Conservation (phyloP, 495 filamentous ascomycete species). For the Neurospora sp. region DNA sequence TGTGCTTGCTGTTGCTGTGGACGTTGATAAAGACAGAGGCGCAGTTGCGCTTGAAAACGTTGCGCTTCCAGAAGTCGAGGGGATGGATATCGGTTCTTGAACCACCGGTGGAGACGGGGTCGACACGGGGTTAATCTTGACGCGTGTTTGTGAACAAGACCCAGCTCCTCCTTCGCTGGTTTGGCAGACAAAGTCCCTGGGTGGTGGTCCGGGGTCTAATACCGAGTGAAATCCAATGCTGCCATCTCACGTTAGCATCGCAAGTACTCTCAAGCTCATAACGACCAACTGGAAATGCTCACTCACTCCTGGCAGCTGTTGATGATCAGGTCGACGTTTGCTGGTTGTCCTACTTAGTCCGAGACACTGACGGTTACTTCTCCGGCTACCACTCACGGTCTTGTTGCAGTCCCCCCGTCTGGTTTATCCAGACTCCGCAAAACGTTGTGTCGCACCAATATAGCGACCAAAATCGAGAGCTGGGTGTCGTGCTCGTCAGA, state of each 20-base stretch:
- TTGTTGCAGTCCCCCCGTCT: constrained; percentile 18
- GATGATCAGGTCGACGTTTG: constrained; percentile 36
- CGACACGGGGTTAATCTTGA: not conserved
- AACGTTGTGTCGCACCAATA: constrained; percentile 37
- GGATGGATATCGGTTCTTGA: not conserved
- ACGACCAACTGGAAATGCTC: not conserved
- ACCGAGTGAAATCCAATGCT: constrained; percentile 29
- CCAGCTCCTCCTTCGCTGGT: constrained; percentile 1
- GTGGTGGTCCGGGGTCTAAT: constrained; percentile 30
- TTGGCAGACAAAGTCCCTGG: constrained; percentile 12
- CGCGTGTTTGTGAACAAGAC: constrained; percentile 3
- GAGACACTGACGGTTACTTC: constrained; percentile 2
- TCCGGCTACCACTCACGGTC: constrained; percentile 31
- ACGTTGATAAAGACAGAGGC: not conserved
- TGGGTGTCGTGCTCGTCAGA: constrained; percentile 7
- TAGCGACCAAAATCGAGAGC: constrained; percentile 25
- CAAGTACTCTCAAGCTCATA: not conserved
- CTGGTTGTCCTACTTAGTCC: constrained; percentile 22
- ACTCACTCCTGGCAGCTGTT: constrained; percentile 38
- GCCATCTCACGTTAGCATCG: constrained; percentile 1
- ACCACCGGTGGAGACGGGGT: not conserved
- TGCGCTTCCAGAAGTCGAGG: not conserved
- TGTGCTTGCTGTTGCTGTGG: not conserved
- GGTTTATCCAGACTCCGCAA: constrained; percentile 31
- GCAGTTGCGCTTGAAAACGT: not conserved